Base-by-base conservation (phyloP, 2,329 filamentous ascomycete genomes). In the Pseudocercospora pini-densiflorae region DNA sequence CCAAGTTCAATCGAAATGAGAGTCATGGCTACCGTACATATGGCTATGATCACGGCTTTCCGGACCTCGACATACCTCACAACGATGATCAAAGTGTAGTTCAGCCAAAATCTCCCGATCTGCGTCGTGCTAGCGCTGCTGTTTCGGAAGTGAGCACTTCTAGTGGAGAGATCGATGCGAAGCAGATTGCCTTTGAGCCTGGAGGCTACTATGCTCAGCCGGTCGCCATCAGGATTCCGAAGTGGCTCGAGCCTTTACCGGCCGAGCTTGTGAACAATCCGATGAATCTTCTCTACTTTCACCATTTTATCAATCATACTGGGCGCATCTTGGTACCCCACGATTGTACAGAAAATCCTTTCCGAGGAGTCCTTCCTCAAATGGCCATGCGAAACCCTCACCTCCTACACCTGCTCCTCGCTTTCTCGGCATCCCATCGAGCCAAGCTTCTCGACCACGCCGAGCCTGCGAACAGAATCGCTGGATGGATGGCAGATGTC, bases 381-480 rank as follows among this genome's bases (percentile, higher is more conserved):
- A 89, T 92, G 87, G 90, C 90, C 23, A 82, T 92, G 24, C 83
- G 83, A 65, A 88, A 91, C 71, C 85, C 88, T 60, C 90, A 93
- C 73, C 85, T 96, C 0, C 83, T 96, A 61, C 91, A 92, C 70
- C 82, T 96, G 33, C 82, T 95, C 57, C 84, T 96, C 24, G 90
- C 92, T 21, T 96, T 93, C 77, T 93, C 91, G 72, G 92, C 92
- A n/a, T 92, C 89, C 29, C 92, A 96, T 76, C 87, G 92, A 63
- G 91, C 92, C 9, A 87, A 90, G 53, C 86, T 94, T 33, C 82
- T 95, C 21, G 86, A 87, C 33, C 90, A 94, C 68, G 85, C 86
- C 0, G 92, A 94, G 75, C 92, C 92, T 5, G 86, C 85, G 6
- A 90, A 90, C 75, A 88, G 92, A 23, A 95, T 96, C 70, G 92